Evolutionary conservation across 371 early-diverging fungal genomes (phyloP).

Genomic region (Thermomucor indicae-seudaticae): DNA sequence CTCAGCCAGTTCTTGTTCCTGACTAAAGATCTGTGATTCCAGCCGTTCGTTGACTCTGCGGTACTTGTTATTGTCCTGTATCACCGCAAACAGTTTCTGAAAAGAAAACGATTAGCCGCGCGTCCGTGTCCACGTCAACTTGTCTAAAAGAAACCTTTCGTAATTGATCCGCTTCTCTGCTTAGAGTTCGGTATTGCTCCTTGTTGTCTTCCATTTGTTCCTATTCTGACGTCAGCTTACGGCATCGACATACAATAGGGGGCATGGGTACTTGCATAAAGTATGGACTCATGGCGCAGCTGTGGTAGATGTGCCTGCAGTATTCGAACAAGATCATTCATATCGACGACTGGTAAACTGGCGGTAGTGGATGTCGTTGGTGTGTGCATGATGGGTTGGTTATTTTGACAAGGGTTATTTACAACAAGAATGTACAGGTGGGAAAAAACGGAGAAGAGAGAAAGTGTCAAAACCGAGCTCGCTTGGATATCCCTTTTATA

Average conservation of each 20-base stretch:
- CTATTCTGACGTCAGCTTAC: constrained; percentile 10
- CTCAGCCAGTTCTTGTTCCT: constrained; percentile 17
- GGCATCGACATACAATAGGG: not conserved
- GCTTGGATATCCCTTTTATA: no score
- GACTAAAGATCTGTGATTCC: constrained; percentile 23
- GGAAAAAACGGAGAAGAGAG: not conserved
- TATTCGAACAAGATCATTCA: constrained; percentile 11
- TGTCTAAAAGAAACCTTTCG: constrained; percentile 13
- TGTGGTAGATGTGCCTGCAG: constrained; percentile 16
- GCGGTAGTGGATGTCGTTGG: not conserved
- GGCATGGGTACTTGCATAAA: constrained; percentile 18
- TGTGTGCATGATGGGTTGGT: no score
- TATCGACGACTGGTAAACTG: constrained; percentile 4
- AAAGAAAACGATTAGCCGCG: not conserved
- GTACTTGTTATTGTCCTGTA: constrained; percentile 20
- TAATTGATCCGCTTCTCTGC: constrained; percentile 14
- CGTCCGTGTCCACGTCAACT: not conserved
- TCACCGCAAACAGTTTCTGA: constrained; percentile 14
- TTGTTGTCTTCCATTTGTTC: constrained; percentile 19
- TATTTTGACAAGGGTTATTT: no score
- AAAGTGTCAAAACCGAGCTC: not conserved
- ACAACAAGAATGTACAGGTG: not conserved
- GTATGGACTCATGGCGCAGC: constrained; percentile 10
- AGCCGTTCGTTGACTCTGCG: constrained; percentile 19
- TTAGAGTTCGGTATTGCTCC: constrained; percentile 16